Evolutionary conservation across 495 filamentous ascomycete species (phyloP), one percentile per base, ranked within the genome.

Genomic region (Tuber magnatum): DNA sequence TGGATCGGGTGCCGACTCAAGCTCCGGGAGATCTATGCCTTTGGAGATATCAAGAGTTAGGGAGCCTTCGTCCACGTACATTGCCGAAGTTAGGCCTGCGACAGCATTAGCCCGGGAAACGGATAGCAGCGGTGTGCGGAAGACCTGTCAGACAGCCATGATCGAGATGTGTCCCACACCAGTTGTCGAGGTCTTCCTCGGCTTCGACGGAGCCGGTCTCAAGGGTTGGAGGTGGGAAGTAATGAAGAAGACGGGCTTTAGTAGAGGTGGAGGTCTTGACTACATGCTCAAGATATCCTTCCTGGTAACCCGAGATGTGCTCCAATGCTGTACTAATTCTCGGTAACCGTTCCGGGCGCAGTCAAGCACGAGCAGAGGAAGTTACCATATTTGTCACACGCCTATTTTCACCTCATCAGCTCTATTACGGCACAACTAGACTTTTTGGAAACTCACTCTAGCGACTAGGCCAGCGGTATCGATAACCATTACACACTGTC

Each of bases 121-220:
- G 18, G 12, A 28, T 18, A 20, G 12, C 32, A 35, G 28, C 9
- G 5, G 28, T 35, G 28, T 18, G 14, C 28, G 6, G 28, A 65
- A 35, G 18, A 65, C 56, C 70, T 4, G 80, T 82, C 39, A 99
- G 86, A 83, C 95, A 97, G 71, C 94, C 93, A 78, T 97, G 93
- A 83, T 97, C 94, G 70, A 94, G 85, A 83, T 99, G 96, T 3
- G 93, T 97, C 5, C 94, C 92, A 83, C 95, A 99, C 95, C 95
- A 99, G 83, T 94, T 92, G 83, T 97, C 94, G 74, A 92, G 90
- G 48, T 89, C 88, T n/a, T 83, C 80, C 9, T 85, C 83, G 3
- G 76, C 80, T 39, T 84, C 83, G 20, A 82, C 83, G 41, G 69
- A 78, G 71, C 74, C 80, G 46, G 69, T 77, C 32, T 76, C 76